Evolutionary conservation across 441 rosid species (phyloP).

Genomic region (Corymbia calophylla): DNA sequence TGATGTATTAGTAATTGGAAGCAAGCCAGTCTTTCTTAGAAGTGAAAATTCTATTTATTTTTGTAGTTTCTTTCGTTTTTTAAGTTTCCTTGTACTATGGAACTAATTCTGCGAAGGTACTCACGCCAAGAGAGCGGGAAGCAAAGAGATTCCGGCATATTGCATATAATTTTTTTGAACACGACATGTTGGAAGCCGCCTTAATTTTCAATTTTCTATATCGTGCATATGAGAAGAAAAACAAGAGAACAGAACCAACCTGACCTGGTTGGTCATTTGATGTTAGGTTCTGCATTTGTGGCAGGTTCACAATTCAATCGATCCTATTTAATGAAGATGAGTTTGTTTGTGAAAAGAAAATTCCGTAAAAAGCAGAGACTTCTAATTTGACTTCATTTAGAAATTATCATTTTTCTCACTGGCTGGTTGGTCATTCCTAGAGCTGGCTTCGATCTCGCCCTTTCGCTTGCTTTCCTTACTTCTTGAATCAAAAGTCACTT

Average conservation of each 20-base stretch:
- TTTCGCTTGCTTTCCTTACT: background rate
- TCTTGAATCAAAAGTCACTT: background rate
- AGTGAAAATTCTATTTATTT: background rate
- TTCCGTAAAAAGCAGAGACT: background rate
- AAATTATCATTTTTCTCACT: background rate
- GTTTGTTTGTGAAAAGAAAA: background rate
- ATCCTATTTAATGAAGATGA: background rate
- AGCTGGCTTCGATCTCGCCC: background rate
- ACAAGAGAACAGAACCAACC: background rate
- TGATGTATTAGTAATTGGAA: background rate
- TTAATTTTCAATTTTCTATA: background rate
- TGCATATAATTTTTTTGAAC: background rate
- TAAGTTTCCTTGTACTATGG: background rate
- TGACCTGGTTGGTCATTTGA: background rate
- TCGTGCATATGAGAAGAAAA: background rate
- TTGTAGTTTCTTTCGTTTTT: background rate
- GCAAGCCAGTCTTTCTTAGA: background rate
- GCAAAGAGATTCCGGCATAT: background rate
- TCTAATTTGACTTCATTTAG: background rate
- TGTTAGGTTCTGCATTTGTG: background rate
- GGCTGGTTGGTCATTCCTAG: background rate
- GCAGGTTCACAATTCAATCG: background rate
- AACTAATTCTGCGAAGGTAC: background rate
- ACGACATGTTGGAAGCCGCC: background rate
- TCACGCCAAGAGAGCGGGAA: accelerated